Conservation (phyloP, 2,329 filamentous ascomycete genomes). For the Fusarium albidum region DNA sequence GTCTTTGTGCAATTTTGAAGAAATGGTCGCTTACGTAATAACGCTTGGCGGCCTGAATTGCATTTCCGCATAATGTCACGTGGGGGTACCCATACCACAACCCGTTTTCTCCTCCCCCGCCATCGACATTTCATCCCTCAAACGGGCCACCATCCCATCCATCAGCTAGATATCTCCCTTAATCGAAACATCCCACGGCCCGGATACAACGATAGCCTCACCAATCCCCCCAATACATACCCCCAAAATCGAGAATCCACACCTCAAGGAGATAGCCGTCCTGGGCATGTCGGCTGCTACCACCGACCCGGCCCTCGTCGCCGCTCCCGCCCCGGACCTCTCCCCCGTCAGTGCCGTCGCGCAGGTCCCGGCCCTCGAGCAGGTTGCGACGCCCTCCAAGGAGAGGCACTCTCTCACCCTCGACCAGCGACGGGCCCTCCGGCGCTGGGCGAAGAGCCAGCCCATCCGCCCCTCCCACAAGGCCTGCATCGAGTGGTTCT, state of each 20-base stretch:
- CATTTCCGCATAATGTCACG: slow-evolving; percentile 29
- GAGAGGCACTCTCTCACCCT: slow-evolving; percentile 69
- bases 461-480: slow-evolving; percentile 66
- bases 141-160: slow-evolving; percentile 28
- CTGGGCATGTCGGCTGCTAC: slow-evolving; percentile 48
- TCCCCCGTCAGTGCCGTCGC: slow-evolving; percentile 35
- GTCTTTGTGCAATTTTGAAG: background rate
- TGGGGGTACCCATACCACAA: slow-evolving; percentile 10
- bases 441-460: slow-evolving; percentile 67
- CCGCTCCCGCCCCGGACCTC: slow-evolving; percentile 43
- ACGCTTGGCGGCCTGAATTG: slow-evolving; percentile 2
- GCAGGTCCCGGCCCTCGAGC: slow-evolving; percentile 27
- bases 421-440: slow-evolving; percentile 67
- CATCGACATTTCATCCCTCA: slow-evolving; percentile 41
- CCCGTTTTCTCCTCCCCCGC: slow-evolving; percentile 40
- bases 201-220: slow-evolving; percentile 52
- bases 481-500: slow-evolving; percentile 71
- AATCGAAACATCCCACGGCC: slow-evolving; percentile 48
- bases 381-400: slow-evolving; percentile 38
- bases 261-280: slow-evolving; percentile 42
- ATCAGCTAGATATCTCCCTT: slow-evolving; percentile 44
- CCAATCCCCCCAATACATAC: slow-evolving; percentile 36
- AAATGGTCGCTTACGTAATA: slow-evolving; percentile 6
- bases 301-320: slow-evolving; percentile 50
- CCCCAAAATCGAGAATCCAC: slow-evolving; percentile 42